Evolutionary conservation across 2,329 filamentous ascomycete genomes (phyloP), one percentile per base, ranked within the genome.

Genomic region (Emergomyces pasteurianus): DNA sequence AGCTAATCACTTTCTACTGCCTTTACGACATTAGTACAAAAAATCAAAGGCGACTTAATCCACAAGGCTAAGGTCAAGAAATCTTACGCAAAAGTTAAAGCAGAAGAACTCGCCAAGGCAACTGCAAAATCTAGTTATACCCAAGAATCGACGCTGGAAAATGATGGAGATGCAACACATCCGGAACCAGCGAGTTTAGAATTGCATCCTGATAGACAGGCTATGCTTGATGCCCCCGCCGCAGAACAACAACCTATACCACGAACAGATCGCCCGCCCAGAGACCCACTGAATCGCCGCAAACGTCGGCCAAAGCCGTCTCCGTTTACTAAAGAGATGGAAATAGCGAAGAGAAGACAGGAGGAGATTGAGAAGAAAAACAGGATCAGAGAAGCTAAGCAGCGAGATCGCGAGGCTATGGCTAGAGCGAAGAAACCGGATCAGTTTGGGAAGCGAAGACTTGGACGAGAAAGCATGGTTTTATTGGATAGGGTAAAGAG

Each of bases 21-120:
- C 28, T 62, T 53, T 26, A 28, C 28, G 34, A 18, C 46, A 12
- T 42, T 69, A 92, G 89, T 89, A 61, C 85, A 89, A 74, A 92
- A 92, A 75, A 94, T 96, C 70, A 97, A 97, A 75, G 83, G 87
- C 65, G 84, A 89, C 66, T 79, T 96, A 60, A 96, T 97, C 68
- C 85, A 91, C 74, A 95, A 94, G 73, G 91, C 92, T 63, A 96
- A 96, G 75, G 81, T 96, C 64, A 94, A 92, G 76, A 95, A 96
- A 75, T 84, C 88, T 49, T 96, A 96, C 72, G 88, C 88, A 64
- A 96, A 96, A 75, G 79, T 96, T 65, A 92, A 92, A 74, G 85
- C 85, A 47, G 77, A 78, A 54, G 80, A 84, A 71, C 73, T 78
- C 46, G 73, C 72, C 46, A 67, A 67, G 34, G 63, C 67, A 10